phyloP scores from a whole-genome alignment of 1,139 yeast genomes.

The Scheffersomyces lignicola region DNA sequence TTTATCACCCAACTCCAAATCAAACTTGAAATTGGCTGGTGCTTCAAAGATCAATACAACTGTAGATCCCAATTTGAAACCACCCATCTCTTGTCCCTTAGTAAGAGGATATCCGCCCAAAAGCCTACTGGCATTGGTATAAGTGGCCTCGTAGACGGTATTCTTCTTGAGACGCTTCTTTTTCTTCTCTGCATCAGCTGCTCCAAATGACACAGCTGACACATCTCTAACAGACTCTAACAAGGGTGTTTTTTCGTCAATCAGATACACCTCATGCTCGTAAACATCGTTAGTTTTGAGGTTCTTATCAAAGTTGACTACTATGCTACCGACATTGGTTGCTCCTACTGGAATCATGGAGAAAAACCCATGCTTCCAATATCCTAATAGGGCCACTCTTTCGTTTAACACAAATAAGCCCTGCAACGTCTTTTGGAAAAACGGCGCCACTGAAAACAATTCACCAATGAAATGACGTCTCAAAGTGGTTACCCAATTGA shows the following conservation, averaged over 20 bases:
- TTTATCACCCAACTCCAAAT: conserved; percentile 66
- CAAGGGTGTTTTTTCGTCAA: conserved; percentile 36
- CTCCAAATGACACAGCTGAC: conserved; percentile 14
- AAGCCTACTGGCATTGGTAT: conserved; percentile 73
- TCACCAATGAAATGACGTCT: conserved; percentile 97
- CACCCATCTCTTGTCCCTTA: conserved; percentile 96
- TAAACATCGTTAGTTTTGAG: conserved; percentile 77
- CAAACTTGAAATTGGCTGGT: conserved; percentile 73
- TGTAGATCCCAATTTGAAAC: conserved; percentile 93
- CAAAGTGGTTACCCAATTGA: conserved; percentile 91
- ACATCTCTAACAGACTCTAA: conserved; percentile 18
- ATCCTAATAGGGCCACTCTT: conserved; percentile 91
- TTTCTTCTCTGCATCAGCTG: conserved; percentile 16
- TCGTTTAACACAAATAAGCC: conserved; percentile 91
- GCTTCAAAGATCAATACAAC: conserved; percentile 97
- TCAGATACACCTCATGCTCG: conserved; percentile 51
- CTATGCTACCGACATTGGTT: conserved; percentile 95
- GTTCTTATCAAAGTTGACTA: conserved; percentile 88
- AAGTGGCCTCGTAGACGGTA: conserved; percentile 93
- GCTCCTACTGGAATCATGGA: conserved; percentile 99
- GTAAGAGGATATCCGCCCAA: conserved; percentile 86
- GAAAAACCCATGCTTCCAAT: conserved; percentile 96
- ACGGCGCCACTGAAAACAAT: conserved; percentile 93
- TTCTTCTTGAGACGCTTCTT: conserved; percentile 57
- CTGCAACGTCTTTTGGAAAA: conserved; percentile 82